Conservation (phyloP, 352 stramenopile genomes). For the Globisporangium camurandrum region DNA sequence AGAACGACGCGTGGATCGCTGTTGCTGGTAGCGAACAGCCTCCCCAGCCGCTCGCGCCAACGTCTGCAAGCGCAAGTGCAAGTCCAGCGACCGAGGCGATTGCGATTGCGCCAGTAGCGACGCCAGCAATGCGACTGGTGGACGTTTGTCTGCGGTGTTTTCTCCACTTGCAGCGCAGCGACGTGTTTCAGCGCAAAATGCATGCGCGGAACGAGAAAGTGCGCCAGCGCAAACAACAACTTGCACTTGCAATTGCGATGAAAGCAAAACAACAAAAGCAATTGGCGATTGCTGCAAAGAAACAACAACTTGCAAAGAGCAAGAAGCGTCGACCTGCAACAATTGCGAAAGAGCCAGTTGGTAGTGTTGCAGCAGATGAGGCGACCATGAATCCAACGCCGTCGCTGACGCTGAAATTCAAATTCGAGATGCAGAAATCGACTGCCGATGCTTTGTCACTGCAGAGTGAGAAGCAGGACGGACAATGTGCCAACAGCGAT, state of each 20-base stretch:
- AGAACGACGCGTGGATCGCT: background rate
- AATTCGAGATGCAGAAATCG: too few species aligned
- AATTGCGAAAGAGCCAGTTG: background rate
- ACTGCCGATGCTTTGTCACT: too few species aligned
- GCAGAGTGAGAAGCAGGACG: too few species aligned
- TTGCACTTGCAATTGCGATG: conserved; percentile 3
- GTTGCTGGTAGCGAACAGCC: background rate
- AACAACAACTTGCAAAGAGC: conserved; percentile 35
- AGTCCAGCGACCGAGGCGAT: background rate
- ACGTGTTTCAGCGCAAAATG: conserved; percentile 57
- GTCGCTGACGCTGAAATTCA: too few species aligned
- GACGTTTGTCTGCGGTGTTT: conserved; percentile 69
- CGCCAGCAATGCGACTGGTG: conserved; percentile 13
- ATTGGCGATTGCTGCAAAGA: conserved; percentile 50
- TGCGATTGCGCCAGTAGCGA: background rate
- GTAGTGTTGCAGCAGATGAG: background rate
- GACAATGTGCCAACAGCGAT: too few species aligned
- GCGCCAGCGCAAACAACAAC: conserved; percentile 22
- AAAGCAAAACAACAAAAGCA: conserved; percentile 46
- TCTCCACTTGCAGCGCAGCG: conserved; percentile 52
- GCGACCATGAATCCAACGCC: background rate
- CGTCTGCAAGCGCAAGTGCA: background rate
- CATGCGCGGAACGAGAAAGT: conserved; percentile 26
- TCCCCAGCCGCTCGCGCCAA: too few species aligned
- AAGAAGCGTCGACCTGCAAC: conserved; percentile 31